A percentile compares a stretch with the other conserved stretches of the same genome.
These are phyloP conservation scores for Fraxinus baroniana DNA, from an alignment of 305 asterid species.

Conservation along the genomic window DNA sequence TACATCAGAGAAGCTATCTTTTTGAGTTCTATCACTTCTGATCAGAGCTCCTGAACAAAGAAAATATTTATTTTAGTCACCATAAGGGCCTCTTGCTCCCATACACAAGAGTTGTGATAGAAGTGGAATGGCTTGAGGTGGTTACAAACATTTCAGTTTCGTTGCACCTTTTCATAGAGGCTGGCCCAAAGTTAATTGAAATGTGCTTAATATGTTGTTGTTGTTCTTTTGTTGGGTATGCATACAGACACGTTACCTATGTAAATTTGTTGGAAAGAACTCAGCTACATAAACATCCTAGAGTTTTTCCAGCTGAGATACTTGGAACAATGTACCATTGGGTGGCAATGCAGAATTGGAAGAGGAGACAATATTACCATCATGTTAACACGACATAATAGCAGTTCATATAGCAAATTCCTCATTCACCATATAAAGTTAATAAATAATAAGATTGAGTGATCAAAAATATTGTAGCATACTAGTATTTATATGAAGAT, in stretches of 20 bases:
- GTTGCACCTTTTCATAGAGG: not conserved
- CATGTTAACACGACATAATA: not conserved
- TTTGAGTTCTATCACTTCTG: not conserved
- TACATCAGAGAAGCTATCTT: not conserved
- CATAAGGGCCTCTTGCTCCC: not conserved
- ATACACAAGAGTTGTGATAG: not conserved
- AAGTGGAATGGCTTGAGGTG: not conserved
- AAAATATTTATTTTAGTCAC: not conserved
- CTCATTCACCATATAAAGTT: not conserved
- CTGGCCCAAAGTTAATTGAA: not conserved
- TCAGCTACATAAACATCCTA: not conserved
- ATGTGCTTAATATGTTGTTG: not conserved
- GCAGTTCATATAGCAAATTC: conserved; percentile 1
- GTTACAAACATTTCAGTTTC: not conserved
- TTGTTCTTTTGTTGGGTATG: not conserved
- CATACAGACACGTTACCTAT: not conserved
- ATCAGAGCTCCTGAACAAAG: not conserved
- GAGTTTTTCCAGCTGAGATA: not conserved
- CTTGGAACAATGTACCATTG: not conserved
- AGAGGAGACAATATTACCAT: not conserved
- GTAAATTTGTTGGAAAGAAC: not conserved
- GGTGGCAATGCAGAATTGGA: conserved; percentile 2
- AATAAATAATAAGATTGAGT: not conserved
- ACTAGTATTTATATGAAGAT: not conserved
- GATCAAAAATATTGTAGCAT: conserved; percentile 7